A percentile compares a stretch with the other conserved stretches of the same genome.
phyloP scores from a whole-genome alignment of 2,329 filamentous ascomycete genomes.

The Aspergillus candidus region DNA sequence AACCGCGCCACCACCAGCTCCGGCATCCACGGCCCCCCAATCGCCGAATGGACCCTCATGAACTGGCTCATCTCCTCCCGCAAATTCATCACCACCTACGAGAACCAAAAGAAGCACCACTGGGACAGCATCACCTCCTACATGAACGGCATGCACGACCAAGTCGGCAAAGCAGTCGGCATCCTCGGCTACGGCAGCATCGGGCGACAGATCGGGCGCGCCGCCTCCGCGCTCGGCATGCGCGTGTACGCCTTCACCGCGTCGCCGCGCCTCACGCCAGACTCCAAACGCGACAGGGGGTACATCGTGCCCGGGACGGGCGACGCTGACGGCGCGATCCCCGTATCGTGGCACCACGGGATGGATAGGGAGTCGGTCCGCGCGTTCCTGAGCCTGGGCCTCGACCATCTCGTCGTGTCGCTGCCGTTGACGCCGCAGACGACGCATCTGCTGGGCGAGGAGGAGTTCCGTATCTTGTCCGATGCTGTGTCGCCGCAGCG shows the following conservation, averaged over 20 bases:
- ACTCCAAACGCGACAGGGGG: conserved; percentile 56
- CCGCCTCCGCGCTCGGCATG: conserved; percentile 63
- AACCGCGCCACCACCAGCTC: conserved; percentile 51
- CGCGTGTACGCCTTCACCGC: conserved; percentile 70
- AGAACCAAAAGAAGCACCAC: conserved; percentile 51
- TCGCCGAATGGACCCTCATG: conserved; percentile 61
- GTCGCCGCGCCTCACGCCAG: conserved; percentile 59
- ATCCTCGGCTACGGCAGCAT: conserved; percentile 60
- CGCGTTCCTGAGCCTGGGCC: conserved; percentile 49
- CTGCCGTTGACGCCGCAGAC: conserved; percentile 54
- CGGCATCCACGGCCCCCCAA: conserved; percentile 57
- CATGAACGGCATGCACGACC: conserved; percentile 40
- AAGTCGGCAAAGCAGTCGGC: conserved; percentile 53
- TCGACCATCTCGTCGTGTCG: conserved; percentile 53
- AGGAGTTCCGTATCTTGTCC: conserved; percentile 53
- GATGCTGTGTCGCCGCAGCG: conserved; percentile 19
- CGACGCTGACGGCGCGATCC: conserved; percentile 51
- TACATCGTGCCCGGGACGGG: conserved; percentile 65
- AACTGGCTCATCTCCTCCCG: conserved; percentile 55
- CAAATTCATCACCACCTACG: conserved; percentile 49
- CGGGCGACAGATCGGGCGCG: conserved; percentile 53
- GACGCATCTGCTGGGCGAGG: conserved; percentile 47
- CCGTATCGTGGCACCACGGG: conserved; percentile 53
- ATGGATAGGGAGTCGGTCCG: conserved; percentile 47
- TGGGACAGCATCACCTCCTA: conserved; percentile 39